A percentile compares a stretch with the other conserved stretches of the same genome.
Conservation (phyloP, 768 basidiomycete genomes). For the Leucocoprinus birnbaumii region DNA sequence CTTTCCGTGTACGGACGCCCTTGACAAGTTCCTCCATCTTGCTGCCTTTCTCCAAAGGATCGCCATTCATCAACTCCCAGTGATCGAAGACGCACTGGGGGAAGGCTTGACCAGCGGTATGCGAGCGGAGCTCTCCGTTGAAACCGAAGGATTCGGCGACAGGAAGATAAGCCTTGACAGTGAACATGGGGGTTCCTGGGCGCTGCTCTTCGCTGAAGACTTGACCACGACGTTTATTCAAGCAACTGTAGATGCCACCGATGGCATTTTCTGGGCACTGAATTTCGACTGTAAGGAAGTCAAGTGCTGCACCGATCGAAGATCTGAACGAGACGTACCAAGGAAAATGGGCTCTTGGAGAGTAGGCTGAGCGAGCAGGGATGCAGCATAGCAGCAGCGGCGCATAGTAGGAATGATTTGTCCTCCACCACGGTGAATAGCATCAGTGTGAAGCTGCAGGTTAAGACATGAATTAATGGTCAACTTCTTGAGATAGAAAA, state of each 20-base stretch:
- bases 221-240: slow-evolving; percentile 98
- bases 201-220: slow-evolving; percentile 98
- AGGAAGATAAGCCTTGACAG: slow-evolving; percentile 94
- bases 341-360: slow-evolving; percentile 97
- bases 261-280: slow-evolving; percentile 97
- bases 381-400: slow-evolving; percentile 94
- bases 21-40: slow-evolving; percentile 86
- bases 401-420: slow-evolving; percentile 97
- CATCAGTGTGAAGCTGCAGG: slow-evolving; percentile 88
- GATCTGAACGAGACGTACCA: slow-evolving; percentile 46
- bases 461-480: slow-evolving; percentile 11
- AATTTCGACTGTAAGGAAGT: slow-evolving; percentile 71
- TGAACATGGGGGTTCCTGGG: slow-evolving; percentile 98
- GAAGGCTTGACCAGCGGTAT: slow-evolving; percentile 97
- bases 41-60: slow-evolving; percentile 85
- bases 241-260: slow-evolving; percentile 91
- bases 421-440: slow-evolving; percentile 99
- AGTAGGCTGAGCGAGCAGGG: slow-evolving; percentile 85
- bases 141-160: slow-evolving; percentile 95
- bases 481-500: slow-evolving; percentile 11
- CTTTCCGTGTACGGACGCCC: slow-evolving; percentile 87
- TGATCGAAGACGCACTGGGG: slow-evolving; percentile 94
- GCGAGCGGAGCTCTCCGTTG: slow-evolving; percentile 92
- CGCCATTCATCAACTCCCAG: slow-evolving; percentile 83
- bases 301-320: not conserved